phyloP scores from a whole-genome alignment of 768 basidiomycete genomes.

The Pleurotus tuoliensis region DNA sequence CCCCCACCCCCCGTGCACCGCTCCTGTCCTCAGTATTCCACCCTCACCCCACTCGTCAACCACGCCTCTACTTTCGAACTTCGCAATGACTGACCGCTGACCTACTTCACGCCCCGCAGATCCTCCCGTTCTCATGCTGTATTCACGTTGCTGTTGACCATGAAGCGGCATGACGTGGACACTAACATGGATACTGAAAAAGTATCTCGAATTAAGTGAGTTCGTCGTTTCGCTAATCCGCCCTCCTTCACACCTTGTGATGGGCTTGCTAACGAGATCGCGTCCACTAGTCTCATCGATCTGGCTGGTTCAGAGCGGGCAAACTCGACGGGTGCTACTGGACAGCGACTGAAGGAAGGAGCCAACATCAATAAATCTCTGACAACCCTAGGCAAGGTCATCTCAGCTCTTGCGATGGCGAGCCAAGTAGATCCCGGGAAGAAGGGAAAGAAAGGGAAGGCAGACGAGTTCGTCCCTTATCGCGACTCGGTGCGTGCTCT shows the following conservation, averaged over 20 bases:
- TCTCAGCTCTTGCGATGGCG: constrained; percentile 80
- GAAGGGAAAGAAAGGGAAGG: constrained; percentile 87
- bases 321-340: constrained; percentile 96
- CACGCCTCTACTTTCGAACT: too few relatives aligned
- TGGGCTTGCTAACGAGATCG: constrained; percentile 3
- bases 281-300: constrained; percentile 74
- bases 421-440: constrained; percentile 60
- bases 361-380: constrained; percentile 99
- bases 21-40: too few relatives aligned
- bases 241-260: constrained; percentile 10
- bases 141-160: constrained; percentile 91
- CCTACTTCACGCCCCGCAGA: constrained; percentile 31
- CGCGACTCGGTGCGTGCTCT: constrained; percentile 79
- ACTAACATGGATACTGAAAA: constrained; percentile 95
- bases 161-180: constrained; percentile 80
- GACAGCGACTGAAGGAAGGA: constrained; percentile 93
- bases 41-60: too few relatives aligned
- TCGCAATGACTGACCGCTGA: not conserved
- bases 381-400: constrained; percentile 97
- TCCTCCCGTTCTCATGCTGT: constrained; percentile 98
- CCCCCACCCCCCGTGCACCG: too few relatives aligned
- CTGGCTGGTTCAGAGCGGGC: constrained; percentile 96
- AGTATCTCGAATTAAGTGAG: constrained; percentile 93
- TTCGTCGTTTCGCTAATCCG: constrained; percentile 5
- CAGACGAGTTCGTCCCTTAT: constrained; percentile 93